Base-by-base conservation (phyloP, 805 yeast species). In the Yamadazyma tumulicola region DNA sequence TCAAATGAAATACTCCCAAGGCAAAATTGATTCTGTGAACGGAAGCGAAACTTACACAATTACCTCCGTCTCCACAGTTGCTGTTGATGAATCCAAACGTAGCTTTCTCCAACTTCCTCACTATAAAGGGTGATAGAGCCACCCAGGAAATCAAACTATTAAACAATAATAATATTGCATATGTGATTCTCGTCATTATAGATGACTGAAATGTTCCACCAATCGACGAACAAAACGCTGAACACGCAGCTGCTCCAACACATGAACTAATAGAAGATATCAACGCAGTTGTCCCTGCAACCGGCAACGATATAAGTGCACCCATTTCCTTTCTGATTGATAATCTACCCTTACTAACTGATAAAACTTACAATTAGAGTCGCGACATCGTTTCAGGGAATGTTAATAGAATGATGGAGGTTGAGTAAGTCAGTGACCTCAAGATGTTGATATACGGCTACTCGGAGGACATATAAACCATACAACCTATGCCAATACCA, bases 11-110 rank as follows among this genome's bases (percentile, higher is more conserved):
- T 35, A 79, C 32, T 2, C 95, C 97, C 13, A 93, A 64, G 2
- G 97, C 89, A 53, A 88, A 85, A 59, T 87, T 87, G 49, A 93
- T 68, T 37, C 97, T 67, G 55, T 93, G 94, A n/a, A 93, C 97
- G 4, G 95, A 89, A 11, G 87, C 85, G 59, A 91, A 93, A 30
- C 97, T 95, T 30, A 68, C 68, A 57, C 96, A 88, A 48, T 84
- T 82, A 15, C 77, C 76, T 10, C 93, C 95, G 5, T 68, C 67
- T 3, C 72, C 78, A 61, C 98, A 91, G 26, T 75, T 79, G 43
- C 72, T 72, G 48, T 80, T 81, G 51, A 85, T 75, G 39, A 74
- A 68, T 10, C 86, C 87, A 60, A 80, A 73, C 0, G 86, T 72
- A 6, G 87, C 67, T 39, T 72, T 74, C 41, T 83, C 93, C 6